These are phyloP conservation scores for Paraglomus occultum DNA, from an alignment of 192 early-diverging fungal genomes.

Conservation along the genomic window DNA sequence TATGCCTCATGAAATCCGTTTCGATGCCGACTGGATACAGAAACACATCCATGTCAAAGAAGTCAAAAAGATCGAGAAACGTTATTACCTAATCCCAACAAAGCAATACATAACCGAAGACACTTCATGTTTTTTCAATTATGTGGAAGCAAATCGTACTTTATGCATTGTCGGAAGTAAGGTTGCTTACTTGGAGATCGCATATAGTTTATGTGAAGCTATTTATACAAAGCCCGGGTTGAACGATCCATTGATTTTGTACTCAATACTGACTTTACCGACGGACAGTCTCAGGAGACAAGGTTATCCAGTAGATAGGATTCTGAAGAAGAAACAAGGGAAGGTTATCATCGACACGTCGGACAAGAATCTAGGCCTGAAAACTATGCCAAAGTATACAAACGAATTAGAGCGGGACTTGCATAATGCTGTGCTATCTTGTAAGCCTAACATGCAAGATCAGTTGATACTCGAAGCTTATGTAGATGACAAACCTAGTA, in stretches of 20 bases:
- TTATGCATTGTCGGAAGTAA: too few relatives aligned
- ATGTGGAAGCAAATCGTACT: too few relatives aligned
- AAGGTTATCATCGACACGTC: too few relatives aligned
- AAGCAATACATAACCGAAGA: constrained; percentile 24
- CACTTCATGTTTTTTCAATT: constrained; percentile 3
- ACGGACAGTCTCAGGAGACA: constrained; percentile 3
- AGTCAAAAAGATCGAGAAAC: constrained; percentile 62
- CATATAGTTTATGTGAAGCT: not conserved
- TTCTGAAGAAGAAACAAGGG: too few relatives aligned
- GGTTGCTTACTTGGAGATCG: constrained; percentile 7
- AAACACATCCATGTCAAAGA: constrained; percentile 68
- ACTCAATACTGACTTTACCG: not conserved
- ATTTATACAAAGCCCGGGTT: not conserved
- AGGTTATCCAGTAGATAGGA: not conserved
- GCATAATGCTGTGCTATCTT: too few relatives aligned
- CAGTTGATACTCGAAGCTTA: too few relatives aligned
- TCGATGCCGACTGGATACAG: constrained; percentile 53
- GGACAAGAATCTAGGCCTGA: too few relatives aligned
- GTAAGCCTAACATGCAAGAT: too few relatives aligned
- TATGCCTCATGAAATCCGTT: constrained; percentile 45
- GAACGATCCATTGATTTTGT: not conserved
- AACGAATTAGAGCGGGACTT: too few relatives aligned
- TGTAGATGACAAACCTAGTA: too few relatives aligned
- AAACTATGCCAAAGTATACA: too few relatives aligned
- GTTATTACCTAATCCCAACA: constrained; percentile 43